These are phyloP conservation scores for Mortierella sp. DNA, from an alignment of 371 early-diverging fungal genomes.

Conservation along the genomic window DNA sequence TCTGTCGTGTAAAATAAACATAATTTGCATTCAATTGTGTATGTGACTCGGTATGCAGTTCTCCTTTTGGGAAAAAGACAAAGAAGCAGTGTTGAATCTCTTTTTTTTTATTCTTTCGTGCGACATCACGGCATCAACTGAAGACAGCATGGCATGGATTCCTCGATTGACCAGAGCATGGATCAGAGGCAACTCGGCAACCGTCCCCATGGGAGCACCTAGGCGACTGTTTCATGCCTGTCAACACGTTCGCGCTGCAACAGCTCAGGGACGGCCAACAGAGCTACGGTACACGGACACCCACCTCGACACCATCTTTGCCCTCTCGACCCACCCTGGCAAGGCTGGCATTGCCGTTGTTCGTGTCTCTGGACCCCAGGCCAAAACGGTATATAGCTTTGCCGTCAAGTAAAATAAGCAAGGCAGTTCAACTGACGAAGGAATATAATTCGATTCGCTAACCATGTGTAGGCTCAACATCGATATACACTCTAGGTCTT, in stretches of 20 bases:
- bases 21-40: too few species aligned
- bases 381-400: slow-evolving; percentile 59
- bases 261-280: background rate
- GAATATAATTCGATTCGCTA: too few species aligned
- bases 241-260: background rate
- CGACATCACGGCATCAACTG: background rate
- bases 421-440: too few species aligned
- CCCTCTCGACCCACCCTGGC: slow-evolving; percentile 81
- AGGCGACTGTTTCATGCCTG: background rate
- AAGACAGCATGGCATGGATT: slow-evolving; percentile 11
- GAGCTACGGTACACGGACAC: slow-evolving; percentile 41
- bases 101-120: background rate
- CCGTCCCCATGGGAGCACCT: background rate
- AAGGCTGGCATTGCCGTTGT: slow-evolving; percentile 88
- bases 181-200: background rate
- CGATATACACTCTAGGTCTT: slow-evolving; percentile 37
- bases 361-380: slow-evolving; percentile 78
- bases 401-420: too few species aligned
- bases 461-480: background rate
- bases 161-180: background rate
- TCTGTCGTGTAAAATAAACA: too few species aligned
- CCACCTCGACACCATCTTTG: slow-evolving; percentile 77
- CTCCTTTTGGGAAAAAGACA: background rate
- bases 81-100: background rate
- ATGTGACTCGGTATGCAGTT: too few species aligned